Percentiles rank a stretch among this genome's conserved stretches.
Conservation (phyloP, 495 filamentous ascomycete species). For the Penicillium riverlandense region DNA sequence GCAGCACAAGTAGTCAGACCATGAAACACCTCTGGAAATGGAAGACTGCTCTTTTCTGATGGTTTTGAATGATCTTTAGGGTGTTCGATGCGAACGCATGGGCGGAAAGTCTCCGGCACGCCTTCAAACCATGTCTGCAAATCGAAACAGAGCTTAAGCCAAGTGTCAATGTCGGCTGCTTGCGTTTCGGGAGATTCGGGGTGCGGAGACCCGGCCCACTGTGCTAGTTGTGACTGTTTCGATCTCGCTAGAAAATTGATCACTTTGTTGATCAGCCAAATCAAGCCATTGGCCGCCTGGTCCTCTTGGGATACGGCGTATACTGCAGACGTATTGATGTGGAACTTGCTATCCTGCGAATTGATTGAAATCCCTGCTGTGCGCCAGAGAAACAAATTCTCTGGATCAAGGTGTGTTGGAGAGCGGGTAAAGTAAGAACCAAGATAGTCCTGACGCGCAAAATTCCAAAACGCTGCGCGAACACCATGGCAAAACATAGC, state of each 20-base stretch:
- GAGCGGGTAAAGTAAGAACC: conserved; percentile 30
- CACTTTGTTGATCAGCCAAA: conserved; percentile 30
- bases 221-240: conserved; percentile 28
- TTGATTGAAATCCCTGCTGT: conserved; percentile 30
- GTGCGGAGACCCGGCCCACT: conserved; percentile 14
- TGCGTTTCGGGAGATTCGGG: conserved; percentile 1
- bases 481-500: conserved; percentile 23
- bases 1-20: conserved; percentile 26
- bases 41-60: conserved; percentile 12
- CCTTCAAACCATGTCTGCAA: conserved; percentile 36
- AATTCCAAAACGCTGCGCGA: conserved; percentile 34
- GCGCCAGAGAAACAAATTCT: conserved; percentile 26
- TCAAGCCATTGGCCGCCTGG: conserved; percentile 26
- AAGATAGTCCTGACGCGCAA: conserved; percentile 33
- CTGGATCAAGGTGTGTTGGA: conserved; percentile 24
- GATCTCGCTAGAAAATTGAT: conserved; percentile 32
- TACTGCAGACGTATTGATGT: not conserved
- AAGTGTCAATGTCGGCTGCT: conserved; percentile 17
- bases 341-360: conserved; percentile 14
- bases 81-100: conserved; percentile 30
- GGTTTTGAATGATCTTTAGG: conserved; percentile 23
- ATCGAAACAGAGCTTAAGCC: conserved; percentile 32
- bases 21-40: conserved; percentile 35
- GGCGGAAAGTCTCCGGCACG: conserved; percentile 34
- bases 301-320: conserved; percentile 21